These are phyloP conservation scores for Pisolithus albus DNA, from an alignment of 768 basidiomycete genomes.

Conservation along the genomic window DNA sequence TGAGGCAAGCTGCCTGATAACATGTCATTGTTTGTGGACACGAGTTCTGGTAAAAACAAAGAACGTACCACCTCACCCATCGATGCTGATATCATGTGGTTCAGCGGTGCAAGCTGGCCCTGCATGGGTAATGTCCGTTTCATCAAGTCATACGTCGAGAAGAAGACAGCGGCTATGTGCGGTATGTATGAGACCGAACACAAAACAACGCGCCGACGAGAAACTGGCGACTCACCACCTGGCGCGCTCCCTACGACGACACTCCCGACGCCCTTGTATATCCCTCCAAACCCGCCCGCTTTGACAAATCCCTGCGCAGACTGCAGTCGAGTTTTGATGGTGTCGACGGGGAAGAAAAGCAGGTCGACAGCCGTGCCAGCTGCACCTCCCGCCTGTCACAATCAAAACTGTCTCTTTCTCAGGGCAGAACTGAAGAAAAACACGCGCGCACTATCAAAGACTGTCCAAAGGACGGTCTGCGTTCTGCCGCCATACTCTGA, in stretches of 20 bases:
- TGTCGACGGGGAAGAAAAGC: conserved; percentile 95
- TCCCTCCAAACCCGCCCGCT: conserved; percentile 83
- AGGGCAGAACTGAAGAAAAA: conserved; percentile 3
- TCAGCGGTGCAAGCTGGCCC: conserved; percentile 56
- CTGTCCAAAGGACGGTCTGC: conserved; percentile 38
- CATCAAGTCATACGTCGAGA: conserved; percentile 86
- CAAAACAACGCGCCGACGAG: background rate
- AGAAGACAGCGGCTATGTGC: conserved; percentile 81
- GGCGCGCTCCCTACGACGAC: conserved; percentile 94
- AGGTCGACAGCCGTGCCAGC: conserved; percentile 93
- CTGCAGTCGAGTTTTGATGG: conserved; percentile 92
- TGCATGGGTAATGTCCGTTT: conserved; percentile 68
- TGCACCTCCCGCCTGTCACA: conserved; percentile 70
- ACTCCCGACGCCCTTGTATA: conserved; percentile 92
- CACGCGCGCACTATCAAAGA: conserved; percentile 38
- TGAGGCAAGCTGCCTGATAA: conserved; percentile 72
- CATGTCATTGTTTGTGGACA: conserved; percentile 4
- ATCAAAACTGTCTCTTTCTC: background rate
- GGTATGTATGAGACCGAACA: background rate
- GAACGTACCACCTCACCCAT: conserved; percentile 49
- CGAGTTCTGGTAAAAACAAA: conserved; percentile 5
- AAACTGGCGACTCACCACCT: conserved; percentile 53
- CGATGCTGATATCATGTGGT: conserved; percentile 55
- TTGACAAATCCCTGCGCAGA: conserved; percentile 76
- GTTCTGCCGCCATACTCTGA: conserved; percentile 18